Conservation (phyloP, 2,329 filamentous ascomycete genomes). For the Nemania sp. region DNA sequence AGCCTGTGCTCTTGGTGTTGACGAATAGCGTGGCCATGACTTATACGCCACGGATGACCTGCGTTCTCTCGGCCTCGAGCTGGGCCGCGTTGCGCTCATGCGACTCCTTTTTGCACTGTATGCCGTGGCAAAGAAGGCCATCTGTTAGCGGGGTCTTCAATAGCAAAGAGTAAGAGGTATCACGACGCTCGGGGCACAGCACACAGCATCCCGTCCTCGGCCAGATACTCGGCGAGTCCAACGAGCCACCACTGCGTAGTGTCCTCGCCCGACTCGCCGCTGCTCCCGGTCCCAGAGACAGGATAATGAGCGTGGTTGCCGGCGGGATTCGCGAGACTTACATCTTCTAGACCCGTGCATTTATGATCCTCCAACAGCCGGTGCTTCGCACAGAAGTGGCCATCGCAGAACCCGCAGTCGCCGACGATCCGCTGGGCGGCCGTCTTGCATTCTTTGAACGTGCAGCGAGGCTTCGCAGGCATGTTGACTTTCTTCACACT, state of each 20-base stretch:
- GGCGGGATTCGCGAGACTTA: conserved; percentile 49
- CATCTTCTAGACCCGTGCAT: conserved; percentile 88
- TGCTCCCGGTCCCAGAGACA: not conserved
- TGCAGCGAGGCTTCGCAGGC: conserved; percentile 81
- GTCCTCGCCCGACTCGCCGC: not conserved
- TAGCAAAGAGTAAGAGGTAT: not conserved
- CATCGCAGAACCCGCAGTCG: conserved; percentile 92
- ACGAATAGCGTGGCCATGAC: not conserved
- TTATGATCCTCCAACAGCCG: conserved; percentile 91
- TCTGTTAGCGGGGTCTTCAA: conserved; percentile 30
- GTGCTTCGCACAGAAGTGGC: conserved; percentile 94
- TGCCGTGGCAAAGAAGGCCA: conserved; percentile 40
- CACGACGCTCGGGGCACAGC: conserved; percentile 25
- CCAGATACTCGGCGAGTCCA: conserved; percentile 43
- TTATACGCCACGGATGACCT: conserved; percentile 90
- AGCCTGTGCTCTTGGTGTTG: not conserved
- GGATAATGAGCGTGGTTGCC: not conserved
- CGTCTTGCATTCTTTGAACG: conserved; percentile 85
- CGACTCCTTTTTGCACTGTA: conserved; percentile 90
- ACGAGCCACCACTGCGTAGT: conserved; percentile 47
- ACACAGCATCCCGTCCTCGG: conserved; percentile 28
- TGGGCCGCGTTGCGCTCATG: conserved; percentile 93
- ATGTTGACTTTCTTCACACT: conserved; percentile 44
- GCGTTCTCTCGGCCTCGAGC: conserved; percentile 88
- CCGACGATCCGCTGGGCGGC: conserved; percentile 90